Evolutionary conservation across 208 protist species (phyloP).

Genomic region (Leptomonas pyrrhocoris): DNA sequence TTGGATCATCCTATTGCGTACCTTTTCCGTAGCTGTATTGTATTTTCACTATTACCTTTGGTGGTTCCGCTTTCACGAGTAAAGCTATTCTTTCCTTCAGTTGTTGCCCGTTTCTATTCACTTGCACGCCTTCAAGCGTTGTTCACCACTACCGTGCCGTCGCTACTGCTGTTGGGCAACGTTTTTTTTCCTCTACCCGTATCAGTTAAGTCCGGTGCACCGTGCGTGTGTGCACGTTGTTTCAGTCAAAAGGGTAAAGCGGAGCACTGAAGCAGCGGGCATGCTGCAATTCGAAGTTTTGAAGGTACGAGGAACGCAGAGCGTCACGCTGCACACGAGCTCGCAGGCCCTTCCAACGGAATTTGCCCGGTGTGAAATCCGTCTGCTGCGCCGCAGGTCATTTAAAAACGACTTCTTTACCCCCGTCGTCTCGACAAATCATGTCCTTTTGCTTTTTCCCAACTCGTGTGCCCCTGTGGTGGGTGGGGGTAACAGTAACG

Average conservation of each 20-base stretch:
- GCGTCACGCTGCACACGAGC: constrained; percentile 22
- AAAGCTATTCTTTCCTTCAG: too few relatives aligned
- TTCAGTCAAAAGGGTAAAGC: neutral
- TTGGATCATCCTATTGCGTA: too few relatives aligned
- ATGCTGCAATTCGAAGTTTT: constrained; percentile 32
- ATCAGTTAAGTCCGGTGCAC: too few relatives aligned
- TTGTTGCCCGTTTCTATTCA: too few relatives aligned
- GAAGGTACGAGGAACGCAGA: constrained; percentile 21
- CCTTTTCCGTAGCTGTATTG: too few relatives aligned
- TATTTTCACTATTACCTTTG: too few relatives aligned
- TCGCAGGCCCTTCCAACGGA: neutral
- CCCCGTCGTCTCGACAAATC: constrained; percentile 72
- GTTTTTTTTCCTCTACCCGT: too few relatives aligned
- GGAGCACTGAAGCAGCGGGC: neutral
- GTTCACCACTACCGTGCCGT: too few relatives aligned
- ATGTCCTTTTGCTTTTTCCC: constrained; percentile 73
- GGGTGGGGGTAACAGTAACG: neutral
- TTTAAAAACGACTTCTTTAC: constrained; percentile 80
- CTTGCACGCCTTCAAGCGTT: too few relatives aligned
- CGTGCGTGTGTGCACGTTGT: neutral
- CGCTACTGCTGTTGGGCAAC: too few relatives aligned
- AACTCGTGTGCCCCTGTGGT: constrained; percentile 20
- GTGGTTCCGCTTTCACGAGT: too few relatives aligned
- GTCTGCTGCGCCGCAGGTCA: constrained; percentile 55
- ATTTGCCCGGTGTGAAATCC: constrained; percentile 45